Evolutionary conservation across 2,329 filamentous ascomycete genomes (phyloP).

Genomic region (Orbilia javanica): DNA sequence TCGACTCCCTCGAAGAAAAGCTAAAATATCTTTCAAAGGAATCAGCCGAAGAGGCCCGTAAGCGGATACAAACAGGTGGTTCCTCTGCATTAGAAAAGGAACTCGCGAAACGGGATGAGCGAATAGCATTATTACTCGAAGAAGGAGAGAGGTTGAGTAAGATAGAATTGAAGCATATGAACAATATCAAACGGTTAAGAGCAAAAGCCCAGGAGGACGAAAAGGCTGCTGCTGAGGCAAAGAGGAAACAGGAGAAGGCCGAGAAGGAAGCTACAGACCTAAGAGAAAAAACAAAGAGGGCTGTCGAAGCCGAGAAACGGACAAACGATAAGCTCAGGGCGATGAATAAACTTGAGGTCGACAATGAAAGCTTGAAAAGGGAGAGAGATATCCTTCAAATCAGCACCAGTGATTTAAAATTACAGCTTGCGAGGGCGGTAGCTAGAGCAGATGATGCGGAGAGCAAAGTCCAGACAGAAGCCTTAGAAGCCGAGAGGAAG

Average conservation of each 20-base stretch:
- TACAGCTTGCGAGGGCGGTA: constrained; percentile 72
- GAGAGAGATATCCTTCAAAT: constrained; percentile 67
- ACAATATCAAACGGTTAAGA: constrained; percentile 84
- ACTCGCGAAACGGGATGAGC: constrained; percentile 88
- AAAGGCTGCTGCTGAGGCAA: constrained; percentile 73
- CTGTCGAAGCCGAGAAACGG: constrained; percentile 68
- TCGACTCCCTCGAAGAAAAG: constrained; percentile 92
- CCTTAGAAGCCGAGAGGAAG: constrained; percentile 75
- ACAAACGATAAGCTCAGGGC: constrained; percentile 56
- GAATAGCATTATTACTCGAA: constrained; percentile 88
- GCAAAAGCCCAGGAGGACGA: constrained; percentile 76
- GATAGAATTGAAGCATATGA: constrained; percentile 85
- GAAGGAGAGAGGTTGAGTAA: constrained; percentile 91
- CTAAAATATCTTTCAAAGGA: constrained; percentile 87
- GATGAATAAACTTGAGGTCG: constrained; percentile 55
- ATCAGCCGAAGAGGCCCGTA: constrained; percentile 80
- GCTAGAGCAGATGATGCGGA: constrained; percentile 76
- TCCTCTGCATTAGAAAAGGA: constrained; percentile 79
- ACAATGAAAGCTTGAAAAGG: constrained; percentile 50
- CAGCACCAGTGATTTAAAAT: constrained; percentile 69
- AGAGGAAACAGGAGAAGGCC: constrained; percentile 72
- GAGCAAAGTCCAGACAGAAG: constrained; percentile 75
- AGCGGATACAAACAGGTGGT: constrained; percentile 73
- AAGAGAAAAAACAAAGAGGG: constrained; percentile 68
- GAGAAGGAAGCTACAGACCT: constrained; percentile 68